phyloP scores from a whole-genome alignment of 2,329 filamentous ascomycete species.

The Camptophora hylomeconis region DNA sequence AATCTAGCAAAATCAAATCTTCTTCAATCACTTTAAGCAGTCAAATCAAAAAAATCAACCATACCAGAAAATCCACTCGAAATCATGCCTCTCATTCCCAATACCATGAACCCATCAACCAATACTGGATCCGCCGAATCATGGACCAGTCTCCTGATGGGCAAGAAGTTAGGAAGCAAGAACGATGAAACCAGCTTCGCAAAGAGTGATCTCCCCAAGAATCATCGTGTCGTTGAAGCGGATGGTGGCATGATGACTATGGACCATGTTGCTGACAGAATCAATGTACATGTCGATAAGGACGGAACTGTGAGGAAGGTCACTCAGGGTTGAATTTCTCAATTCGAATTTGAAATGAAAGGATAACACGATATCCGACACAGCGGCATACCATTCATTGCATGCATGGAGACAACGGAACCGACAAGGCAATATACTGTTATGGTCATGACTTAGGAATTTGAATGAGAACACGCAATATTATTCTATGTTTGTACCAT shows the following conservation, averaged over 20 bases:
- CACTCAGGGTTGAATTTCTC: conserved; percentile 19
- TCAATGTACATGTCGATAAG: conserved; percentile 33
- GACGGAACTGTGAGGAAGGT: conserved; percentile 32
- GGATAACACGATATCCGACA: no score
- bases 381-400: no score
- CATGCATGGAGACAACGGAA: no score
- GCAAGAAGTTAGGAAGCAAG: conserved; percentile 27
- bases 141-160: conserved; percentile 33
- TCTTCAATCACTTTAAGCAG: background rate
- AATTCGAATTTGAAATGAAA: no score
- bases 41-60: conserved; percentile 2
- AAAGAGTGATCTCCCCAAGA: conserved; percentile 31
- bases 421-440: no score
- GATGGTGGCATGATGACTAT: conserved; percentile 24
- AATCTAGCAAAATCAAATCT: conserved; percentile 1
- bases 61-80: no score
- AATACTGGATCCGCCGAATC: conserved; percentile 20
- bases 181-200: conserved; percentile 26
- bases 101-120: conserved; percentile 25
- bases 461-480: no score
- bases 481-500: no score
- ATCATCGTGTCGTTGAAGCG: conserved; percentile 30
- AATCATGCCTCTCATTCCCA: conserved; percentile 39
- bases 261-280: conserved; percentile 30
- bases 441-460: no score